Conservation (phyloP, 345 rosid species). For the Noccaea bulbosa region DNA sequence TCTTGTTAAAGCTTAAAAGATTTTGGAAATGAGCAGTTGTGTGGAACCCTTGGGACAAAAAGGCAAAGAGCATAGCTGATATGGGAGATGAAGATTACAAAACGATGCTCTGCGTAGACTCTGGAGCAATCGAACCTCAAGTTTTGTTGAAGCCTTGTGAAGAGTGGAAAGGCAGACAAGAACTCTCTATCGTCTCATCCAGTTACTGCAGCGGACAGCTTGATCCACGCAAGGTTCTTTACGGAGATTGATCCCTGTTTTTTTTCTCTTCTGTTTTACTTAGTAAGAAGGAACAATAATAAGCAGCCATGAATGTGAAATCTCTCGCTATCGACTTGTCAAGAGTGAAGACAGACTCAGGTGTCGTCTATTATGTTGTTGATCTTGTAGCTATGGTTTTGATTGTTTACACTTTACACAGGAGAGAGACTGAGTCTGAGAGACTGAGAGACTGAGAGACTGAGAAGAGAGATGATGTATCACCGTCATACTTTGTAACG, state of each 20-base stretch:
- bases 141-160: conserved; percentile 75
- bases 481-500: conserved; percentile 46
- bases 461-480: conserved; percentile 34
- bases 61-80: conserved; percentile 76
- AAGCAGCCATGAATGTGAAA: conserved; percentile 12
- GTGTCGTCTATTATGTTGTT: conserved; percentile 20
- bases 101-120: conserved; percentile 81
- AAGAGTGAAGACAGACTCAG: conserved; percentile 6
- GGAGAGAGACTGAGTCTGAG: conserved; percentile 23
- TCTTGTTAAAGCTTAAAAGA: neutral
- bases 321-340: conserved; percentile 21
- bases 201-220: conserved; percentile 96
- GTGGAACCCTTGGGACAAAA: conserved; percentile 98
- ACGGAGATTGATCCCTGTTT: conserved; percentile 52
- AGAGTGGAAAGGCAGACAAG: conserved; percentile 91
- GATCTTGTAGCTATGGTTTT: conserved; percentile 20
- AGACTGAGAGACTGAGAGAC: no score
- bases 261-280: neutral
- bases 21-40: conserved; percentile 56
- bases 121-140: conserved; percentile 71
- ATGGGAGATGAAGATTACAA: conserved; percentile 90
- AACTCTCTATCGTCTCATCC: conserved; percentile 88
- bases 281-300: conserved; percentile 27
- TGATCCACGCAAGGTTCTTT: conserved; percentile 86
- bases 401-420: neutral